Evolutionary conservation across 345 rosid species (phyloP).

Genomic region (Geranium rotundifolium): DNA sequence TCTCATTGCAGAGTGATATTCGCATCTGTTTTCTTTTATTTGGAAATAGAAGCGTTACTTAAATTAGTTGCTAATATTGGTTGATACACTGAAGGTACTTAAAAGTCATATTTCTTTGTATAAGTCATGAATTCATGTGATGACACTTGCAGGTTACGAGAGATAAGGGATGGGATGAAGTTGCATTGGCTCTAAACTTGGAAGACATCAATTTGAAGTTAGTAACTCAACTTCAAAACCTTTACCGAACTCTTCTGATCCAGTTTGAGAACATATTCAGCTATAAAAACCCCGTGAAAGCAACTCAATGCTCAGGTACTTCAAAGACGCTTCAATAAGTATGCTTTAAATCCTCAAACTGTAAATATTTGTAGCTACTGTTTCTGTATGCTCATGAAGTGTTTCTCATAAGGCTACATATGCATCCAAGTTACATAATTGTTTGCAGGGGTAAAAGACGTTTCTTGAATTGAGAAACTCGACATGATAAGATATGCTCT

Average conservation of each 20-base stretch:
- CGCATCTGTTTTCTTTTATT: too few relatives aligned
- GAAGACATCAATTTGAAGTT: not conserved
- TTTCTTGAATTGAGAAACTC: not conserved
- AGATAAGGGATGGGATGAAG: constrained; percentile 3
- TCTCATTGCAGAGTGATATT: too few relatives aligned
- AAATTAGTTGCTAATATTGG: too few relatives aligned
- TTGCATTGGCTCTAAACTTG: constrained; percentile 2
- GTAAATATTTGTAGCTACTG: too few relatives aligned
- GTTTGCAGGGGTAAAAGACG: too few relatives aligned
- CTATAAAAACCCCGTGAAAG: not conserved
- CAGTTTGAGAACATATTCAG: constrained; percentile 4
- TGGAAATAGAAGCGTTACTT: too few relatives aligned
- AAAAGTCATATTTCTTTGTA: not conserved
- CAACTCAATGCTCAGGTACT: not conserved
- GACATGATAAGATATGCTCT: not conserved
- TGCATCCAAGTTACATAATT: too few relatives aligned
- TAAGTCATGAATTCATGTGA: not conserved
- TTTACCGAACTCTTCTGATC: constrained; percentile 9
- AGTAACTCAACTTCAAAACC: constrained; percentile 11
- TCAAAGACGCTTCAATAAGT: not conserved
- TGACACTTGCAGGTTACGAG: not conserved
- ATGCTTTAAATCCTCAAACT: not conserved
- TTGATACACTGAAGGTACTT: too few relatives aligned
- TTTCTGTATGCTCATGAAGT: too few relatives aligned
- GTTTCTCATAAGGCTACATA: too few relatives aligned